Percentiles rank a stretch among this genome's conserved stretches.
These are phyloP conservation scores for Macaranga tanarius DNA, from an alignment of 441 rosid genomes.

Conservation along the genomic window DNA sequence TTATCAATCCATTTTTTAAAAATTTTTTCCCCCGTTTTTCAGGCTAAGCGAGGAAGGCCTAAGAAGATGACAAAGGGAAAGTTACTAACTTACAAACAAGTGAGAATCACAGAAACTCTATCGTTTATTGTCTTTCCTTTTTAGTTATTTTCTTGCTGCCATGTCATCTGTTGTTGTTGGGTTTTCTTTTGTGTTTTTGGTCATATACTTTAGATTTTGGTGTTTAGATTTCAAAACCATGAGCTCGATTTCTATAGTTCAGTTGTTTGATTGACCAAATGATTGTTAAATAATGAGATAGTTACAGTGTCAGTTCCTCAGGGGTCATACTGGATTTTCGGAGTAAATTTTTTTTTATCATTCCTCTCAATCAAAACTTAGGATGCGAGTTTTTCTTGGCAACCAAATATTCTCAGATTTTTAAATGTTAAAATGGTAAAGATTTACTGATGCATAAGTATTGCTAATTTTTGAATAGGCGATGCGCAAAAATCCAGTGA, in stretches of 20 bases:
- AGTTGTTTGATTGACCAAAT: too few relatives aligned
- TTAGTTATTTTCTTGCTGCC: not conserved
- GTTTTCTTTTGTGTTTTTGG: too few relatives aligned
- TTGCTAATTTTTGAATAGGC: conserved; percentile 22
- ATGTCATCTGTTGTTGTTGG: not conserved
- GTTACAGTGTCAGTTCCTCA: too few relatives aligned
- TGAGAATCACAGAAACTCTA: not conserved
- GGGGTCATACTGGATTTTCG: too few relatives aligned
- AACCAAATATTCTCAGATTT: too few relatives aligned
- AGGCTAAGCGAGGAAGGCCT: conserved; percentile 11
- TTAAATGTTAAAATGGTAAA: not conserved
- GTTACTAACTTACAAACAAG: not conserved
- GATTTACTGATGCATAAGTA: not conserved
- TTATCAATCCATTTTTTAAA: not conserved
- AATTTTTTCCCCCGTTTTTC: not conserved
- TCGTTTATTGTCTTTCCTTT: not conserved
- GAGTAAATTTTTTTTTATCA: too few relatives aligned
- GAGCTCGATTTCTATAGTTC: too few relatives aligned
- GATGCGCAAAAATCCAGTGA: conserved; percentile 8
- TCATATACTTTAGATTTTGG: too few relatives aligned
- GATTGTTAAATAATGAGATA: too few relatives aligned
- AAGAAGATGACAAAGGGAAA: not conserved
- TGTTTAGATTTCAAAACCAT: too few relatives aligned
- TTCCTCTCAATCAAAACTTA: too few relatives aligned
- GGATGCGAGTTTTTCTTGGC: not conserved